Evolutionary conservation across 1,139 yeast species (phyloP), one percentile per base, ranked within the genome.

Genomic region (Zhuliangozyma blackwelliae): DNA sequence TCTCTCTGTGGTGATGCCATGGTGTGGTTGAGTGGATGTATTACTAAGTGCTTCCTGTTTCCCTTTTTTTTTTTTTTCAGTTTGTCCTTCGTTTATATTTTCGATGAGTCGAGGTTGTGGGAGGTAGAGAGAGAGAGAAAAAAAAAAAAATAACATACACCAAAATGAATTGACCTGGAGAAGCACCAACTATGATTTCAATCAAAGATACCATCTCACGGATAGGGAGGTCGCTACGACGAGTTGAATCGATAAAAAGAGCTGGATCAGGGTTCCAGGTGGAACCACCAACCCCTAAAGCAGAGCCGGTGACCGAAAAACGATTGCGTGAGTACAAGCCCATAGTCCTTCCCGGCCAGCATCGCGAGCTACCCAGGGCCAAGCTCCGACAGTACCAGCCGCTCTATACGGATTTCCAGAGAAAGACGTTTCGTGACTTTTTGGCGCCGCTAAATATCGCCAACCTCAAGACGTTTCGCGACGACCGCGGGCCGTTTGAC

Each of bases 1-100:
- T 90, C 97, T 76, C 95, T 88, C 58, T 73, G 78, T 58, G 79
- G 79, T 33, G 70, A 67, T 40, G 75, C 64, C 84, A 78, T 81
- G 57, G 56, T 25, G n/a, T 22, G 23, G 10, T 22, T 22, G 23
- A 9, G 23, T 22, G 23, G 7, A 3, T 22, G 10, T 22, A 16
- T 16, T 16, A 16, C 4, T 16, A 16, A 16, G 32, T 29, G 33
- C 22, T 12, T 13, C 30, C 13, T n/a, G 22, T 25, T 25, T 21
- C 26, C 16, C 9, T 31, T 21, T 11, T 22, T 11, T 23, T 31
- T 16, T 8, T 4, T 10, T 25, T 16, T 32, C 23, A 25, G 31
- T 23, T 29, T 41, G 32, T 32, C 32, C 20, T 34, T 31, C 28
- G 34, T 25, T 22, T 29, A 31, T 30, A 12, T 35, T 35, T 34